Percentiles rank a stretch among this genome's conserved stretches.
Evolutionary conservation across 2,329 filamentous ascomycete species (phyloP).

Genomic region (Conoideocrella luteorostrata): DNA sequence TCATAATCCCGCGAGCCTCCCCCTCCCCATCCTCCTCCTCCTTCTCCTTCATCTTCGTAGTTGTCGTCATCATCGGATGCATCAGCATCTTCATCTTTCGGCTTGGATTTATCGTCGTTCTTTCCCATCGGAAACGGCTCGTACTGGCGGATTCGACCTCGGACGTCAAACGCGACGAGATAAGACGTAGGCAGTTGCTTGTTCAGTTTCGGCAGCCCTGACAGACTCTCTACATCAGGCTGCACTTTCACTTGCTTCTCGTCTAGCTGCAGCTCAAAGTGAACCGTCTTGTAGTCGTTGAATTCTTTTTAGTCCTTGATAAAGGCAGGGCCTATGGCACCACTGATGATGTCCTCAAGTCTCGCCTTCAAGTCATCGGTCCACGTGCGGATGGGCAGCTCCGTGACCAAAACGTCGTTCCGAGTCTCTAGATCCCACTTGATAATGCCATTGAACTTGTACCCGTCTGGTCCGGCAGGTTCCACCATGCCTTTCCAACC

Average conservation of each 20-base stretch:
- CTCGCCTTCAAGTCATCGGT: constrained; percentile 97
- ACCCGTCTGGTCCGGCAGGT: constrained; percentile 65
- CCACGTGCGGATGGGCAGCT: constrained; percentile 90
- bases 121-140: constrained; percentile 77
- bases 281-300: constrained; percentile 91
- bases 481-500: constrained; percentile 83
- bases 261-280: constrained; percentile 85
- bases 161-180: constrained; percentile 83
- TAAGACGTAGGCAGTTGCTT: constrained; percentile 87
- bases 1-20: constrained; percentile 75
- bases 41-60: constrained; percentile 31
- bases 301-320: constrained; percentile 99
- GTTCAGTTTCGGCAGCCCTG: constrained; percentile 88
- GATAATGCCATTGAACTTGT: constrained; percentile 82
- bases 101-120: constrained; percentile 65
- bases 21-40: no score
- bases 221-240: constrained; percentile 68
- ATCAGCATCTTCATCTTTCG: constrained; percentile 48
- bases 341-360: constrained; percentile 91
- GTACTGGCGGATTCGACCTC: constrained; percentile 85
- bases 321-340: constrained; percentile 78
- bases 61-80: constrained; percentile 48
- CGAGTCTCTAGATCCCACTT: constrained; percentile 59
- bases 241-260: constrained; percentile 77
- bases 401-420: constrained; percentile 83